Percentiles rank a stretch among this genome's conserved stretches.
phyloP scores from a whole-genome alignment of 202 grass and related monocot species.

The Carex arenaria region DNA sequence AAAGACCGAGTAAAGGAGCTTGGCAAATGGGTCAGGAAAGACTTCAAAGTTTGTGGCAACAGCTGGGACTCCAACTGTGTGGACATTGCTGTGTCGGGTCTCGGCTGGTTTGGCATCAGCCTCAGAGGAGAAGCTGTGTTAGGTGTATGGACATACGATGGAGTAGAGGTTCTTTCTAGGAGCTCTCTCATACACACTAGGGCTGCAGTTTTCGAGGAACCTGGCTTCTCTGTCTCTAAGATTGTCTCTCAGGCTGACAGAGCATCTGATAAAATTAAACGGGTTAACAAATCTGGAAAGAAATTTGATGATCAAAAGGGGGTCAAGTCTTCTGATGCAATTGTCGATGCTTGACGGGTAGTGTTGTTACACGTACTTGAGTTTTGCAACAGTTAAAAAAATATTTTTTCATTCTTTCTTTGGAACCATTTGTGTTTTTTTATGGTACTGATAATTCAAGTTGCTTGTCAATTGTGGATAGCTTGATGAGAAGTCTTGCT shows the following conservation, averaged over 20 bases:
- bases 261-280: conserved; percentile 49
- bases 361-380: not conserved
- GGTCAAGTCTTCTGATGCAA: not conserved
- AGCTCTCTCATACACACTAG: conserved; percentile 55
- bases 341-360: conserved; percentile 1
- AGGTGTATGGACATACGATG: conserved; percentile 76
- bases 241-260: conserved; percentile 79
- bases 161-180: conserved; percentile 64
- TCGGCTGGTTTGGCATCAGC: conserved; percentile 76
- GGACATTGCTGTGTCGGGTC: conserved; percentile 74
- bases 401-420: not conserved
- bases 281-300: conserved; percentile 33
- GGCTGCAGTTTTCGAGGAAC: conserved; percentile 75
- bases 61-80: conserved; percentile 62
- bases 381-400: not conserved
- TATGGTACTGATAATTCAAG: not conserved
- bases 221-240: conserved; percentile 69
- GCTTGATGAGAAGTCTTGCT: not conserved
- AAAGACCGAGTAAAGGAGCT: conserved; percentile 53
- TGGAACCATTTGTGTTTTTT: not conserved
- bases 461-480: not conserved
- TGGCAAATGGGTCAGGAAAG: conserved; percentile 69
- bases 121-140: conserved; percentile 66
- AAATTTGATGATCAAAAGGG: conserved; percentile 4
- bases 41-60: conserved; percentile 55